These are phyloP conservation scores for Pichia sp. DNA, from an alignment of 1,139 yeast genomes.

Conservation along the genomic window DNA sequence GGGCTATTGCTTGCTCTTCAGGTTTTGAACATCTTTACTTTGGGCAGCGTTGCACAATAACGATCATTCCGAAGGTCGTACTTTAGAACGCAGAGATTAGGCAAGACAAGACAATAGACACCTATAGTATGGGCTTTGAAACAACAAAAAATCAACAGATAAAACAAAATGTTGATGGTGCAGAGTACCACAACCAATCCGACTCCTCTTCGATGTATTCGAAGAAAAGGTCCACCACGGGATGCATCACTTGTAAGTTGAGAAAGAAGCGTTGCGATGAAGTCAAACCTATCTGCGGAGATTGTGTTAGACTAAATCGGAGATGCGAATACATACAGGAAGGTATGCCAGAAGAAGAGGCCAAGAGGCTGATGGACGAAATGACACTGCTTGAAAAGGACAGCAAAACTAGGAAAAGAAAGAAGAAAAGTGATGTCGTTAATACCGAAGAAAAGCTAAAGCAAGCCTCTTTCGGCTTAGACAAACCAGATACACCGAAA, in stretches of 20 bases:
- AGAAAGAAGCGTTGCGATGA: conserved; percentile 75
- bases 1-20: too few species aligned
- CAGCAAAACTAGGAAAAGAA: conserved; percentile 24
- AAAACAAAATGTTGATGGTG: too few species aligned
- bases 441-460: not conserved
- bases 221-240: conserved; percentile 41
- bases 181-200: too few species aligned
- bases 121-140: too few species aligned
- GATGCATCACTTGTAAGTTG: conserved; percentile 66
- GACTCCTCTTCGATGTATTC: too few species aligned
- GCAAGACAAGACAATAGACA: too few species aligned
- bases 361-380: conserved; percentile 22
- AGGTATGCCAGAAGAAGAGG: conserved; percentile 27
- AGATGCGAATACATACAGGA: conserved; percentile 46
- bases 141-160: too few species aligned
- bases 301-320: conserved; percentile 48
- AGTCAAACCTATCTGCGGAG: conserved; percentile 51
- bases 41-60: too few species aligned
- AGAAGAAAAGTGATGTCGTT: conserved; percentile 11
- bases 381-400: conserved; percentile 31
- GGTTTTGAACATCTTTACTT: too few species aligned
- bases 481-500: not conserved
- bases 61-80: too few species aligned
- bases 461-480: too few species aligned
- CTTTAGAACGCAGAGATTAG: too few species aligned